Evolutionary conservation across 106 monocot species (phyloP), one percentile per base, ranked within the genome.

Genomic region (Dioscorea dumetorum): DNA sequence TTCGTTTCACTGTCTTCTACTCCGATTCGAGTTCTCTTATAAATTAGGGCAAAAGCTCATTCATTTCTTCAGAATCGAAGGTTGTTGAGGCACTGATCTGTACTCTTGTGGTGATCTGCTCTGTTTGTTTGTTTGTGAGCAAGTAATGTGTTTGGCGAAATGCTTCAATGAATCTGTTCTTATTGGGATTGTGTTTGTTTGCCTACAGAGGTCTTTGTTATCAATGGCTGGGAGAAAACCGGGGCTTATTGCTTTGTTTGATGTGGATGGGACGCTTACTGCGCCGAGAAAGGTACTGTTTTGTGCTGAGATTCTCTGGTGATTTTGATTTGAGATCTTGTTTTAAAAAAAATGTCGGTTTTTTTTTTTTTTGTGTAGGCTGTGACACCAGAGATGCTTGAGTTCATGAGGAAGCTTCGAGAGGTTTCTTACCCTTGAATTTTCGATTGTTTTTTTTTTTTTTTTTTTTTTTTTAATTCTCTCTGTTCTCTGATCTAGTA

Each of bases 191-290:
- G 41, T 41, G 54, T 0, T 54, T 54, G 19, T 54, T 18, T 54
- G 54, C 8, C 0, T 8, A 19, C 54, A 54, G 54, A 54, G 4
- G 15, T 54, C 19, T 8, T 18, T 21, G 52, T 3, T 12, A 2
- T 35, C 11, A 50, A 84, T 82, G 85, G 70, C 71, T 6, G 70
- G 57, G 67, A 79, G 79, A 63, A 85, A 73, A 20, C 71, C 81
- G 2, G 88, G 82, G 4, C 67, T 88, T 18, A 80, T 95, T 64
- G 95, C 88, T 70, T 54, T 95, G 77, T 95, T 95, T 57, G 95
- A 95, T 66, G 91, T 95, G 23, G 95, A 95, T 73, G 95, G 91
- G n/a, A 95, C 95, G 2, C 91, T 95, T 69, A 95, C 95, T 17
- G 91, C 88, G 61, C 95, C 95, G 9, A 82, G 95, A 74, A 95